A percentile compares a stretch with the other conserved stretches of the same genome.
phyloP scores from a whole-genome alignment of 768 basidiomycete genomes.

The Leucocoprinus leucothites region DNA sequence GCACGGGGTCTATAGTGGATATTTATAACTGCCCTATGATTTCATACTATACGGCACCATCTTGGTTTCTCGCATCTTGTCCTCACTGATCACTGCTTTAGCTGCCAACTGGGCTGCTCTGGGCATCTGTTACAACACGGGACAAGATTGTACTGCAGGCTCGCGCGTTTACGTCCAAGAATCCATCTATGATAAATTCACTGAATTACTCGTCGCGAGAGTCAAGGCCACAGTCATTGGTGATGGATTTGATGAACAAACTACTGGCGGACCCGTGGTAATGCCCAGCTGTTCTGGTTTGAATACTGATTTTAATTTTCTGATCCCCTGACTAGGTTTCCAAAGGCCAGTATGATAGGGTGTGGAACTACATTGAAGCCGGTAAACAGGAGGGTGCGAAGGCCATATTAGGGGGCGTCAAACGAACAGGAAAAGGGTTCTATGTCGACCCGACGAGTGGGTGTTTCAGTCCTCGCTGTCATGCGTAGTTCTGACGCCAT shows the following conservation, averaged over 20 bases:
- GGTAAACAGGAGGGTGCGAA: conserved; percentile 86
- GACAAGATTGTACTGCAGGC: conserved; percentile 94
- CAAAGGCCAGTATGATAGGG: conserved; percentile 79
- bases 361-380: conserved; percentile 85
- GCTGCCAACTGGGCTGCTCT: conserved; percentile 86
- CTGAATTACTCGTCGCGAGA: conserved; percentile 60
- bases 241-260: conserved; percentile 74
- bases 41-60: neutral
- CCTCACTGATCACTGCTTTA: conserved; percentile 20
- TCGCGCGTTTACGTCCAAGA: conserved; percentile 90
- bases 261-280: conserved; percentile 83
- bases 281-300: no score
- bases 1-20: conserved; percentile 2
- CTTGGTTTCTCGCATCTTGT: neutral
- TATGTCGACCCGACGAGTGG: conserved; percentile 88
- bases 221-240: conserved; percentile 72
- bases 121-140: conserved; percentile 84
- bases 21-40: conserved; percentile 1
- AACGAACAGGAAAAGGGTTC: conserved; percentile 74
- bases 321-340: conserved; percentile 51
- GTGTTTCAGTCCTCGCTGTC: conserved; percentile 21
- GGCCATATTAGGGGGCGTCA: conserved; percentile 74
- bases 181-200: conserved; percentile 81
- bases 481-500: neutral
- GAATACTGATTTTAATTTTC: no score